phyloP scores from a whole-genome alignment of 2,329 filamentous ascomycete genomes.

The Pseudocercospora pini-densiflorae region DNA sequence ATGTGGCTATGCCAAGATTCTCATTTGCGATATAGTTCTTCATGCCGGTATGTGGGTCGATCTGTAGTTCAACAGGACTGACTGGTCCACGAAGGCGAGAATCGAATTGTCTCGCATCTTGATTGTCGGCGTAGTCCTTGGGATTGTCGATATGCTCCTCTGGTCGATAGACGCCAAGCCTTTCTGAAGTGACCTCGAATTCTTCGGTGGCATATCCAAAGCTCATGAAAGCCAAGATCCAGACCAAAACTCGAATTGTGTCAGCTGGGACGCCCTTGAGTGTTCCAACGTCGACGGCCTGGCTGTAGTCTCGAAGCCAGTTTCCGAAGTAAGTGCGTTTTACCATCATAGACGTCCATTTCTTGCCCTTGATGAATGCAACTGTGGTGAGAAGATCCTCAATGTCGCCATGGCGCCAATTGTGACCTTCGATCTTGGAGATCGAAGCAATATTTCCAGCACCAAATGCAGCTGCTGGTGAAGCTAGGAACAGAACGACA shows the following conservation, averaged over 20 bases:
- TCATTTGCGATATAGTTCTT: slow-evolving; percentile 99
- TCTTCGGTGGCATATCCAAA: slow-evolving; percentile 62
- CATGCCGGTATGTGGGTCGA: slow-evolving; percentile 74
- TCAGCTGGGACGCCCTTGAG: slow-evolving; percentile 58
- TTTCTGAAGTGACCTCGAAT: slow-evolving; percentile 60
- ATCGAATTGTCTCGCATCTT: slow-evolving; percentile 84
- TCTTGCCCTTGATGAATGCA: slow-evolving; percentile 38
- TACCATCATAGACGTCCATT: slow-evolving; percentile 67
- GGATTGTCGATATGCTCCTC: slow-evolving; percentile 61
- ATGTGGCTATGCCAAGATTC: slow-evolving; percentile 83
- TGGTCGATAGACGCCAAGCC: slow-evolving; percentile 56
- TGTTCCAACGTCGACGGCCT: slow-evolving; percentile 61
- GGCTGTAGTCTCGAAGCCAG: slow-evolving; percentile 44
- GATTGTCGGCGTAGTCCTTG: slow-evolving; percentile 74
- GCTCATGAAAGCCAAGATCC: slow-evolving; percentile 60
- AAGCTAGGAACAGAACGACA: slow-evolving; percentile 35
- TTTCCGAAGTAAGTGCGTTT: slow-evolving; percentile 42
- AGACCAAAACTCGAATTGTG: slow-evolving; percentile 59
- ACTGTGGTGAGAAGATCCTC: slow-evolving; percentile 57
- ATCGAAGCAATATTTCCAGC: slow-evolving; percentile 54
- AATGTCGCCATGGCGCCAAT: slow-evolving; percentile 59
- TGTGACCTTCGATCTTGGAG: slow-evolving; percentile 51
- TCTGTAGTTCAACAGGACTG: slow-evolving; percentile 48
- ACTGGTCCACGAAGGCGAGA: slow-evolving; percentile 80
- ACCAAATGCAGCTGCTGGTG: slow-evolving; percentile 47